Base-by-base conservation (phyloP, 192 early-diverging fungal genomes). In the Coemansia sp. region DNA sequence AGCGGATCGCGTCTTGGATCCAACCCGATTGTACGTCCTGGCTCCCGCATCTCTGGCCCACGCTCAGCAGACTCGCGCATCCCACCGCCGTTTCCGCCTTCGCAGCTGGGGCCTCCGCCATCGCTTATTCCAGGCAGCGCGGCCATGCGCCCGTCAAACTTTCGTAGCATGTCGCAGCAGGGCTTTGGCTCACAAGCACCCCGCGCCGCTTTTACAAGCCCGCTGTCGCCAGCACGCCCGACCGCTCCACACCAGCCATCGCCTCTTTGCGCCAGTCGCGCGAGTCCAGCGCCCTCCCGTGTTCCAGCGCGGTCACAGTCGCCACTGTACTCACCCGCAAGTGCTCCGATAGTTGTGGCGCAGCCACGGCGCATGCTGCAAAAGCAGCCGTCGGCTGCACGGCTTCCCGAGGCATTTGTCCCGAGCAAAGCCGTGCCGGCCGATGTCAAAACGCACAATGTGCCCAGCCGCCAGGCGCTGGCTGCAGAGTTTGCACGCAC, bases 1-100 rank as follows among this genome's bases (percentile, higher is more conserved):
- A 75, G 72, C 56, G 61, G 56, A 6, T 75, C 72, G 42, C 72
- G 72, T 13, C 28, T 62, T 13, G 72, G 64, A 27, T 8, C 59
- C 7, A 45, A 39, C 30, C 53, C 46, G 27, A 25, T 50, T 39
- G 42, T 26, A 5, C 55, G 72, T 5, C 72, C 72, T 11, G 64
- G 60, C 5, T 75, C 72, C n/a, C 70, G 70, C n/a, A 18, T 66
- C 5, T 43, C 45, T 15, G 53, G 57, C 9, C 30, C 42, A 19
- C 63, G 70, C 26, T n/a, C n/a, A n/a, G 24, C 50, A 3, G 70
- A 72, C 15, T 58, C 58, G 41, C 70, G 70, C 17, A 11, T 32
- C 11, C 46, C 46, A 9, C 46, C 46, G 33, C 46, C 30, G 33
- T 35, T 48, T n/a, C 32, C 46, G 14, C 5, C 20, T 0, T 20